Conservation (phyloP, 805 yeast genomes). For the Candida loeiensis region DNA sequence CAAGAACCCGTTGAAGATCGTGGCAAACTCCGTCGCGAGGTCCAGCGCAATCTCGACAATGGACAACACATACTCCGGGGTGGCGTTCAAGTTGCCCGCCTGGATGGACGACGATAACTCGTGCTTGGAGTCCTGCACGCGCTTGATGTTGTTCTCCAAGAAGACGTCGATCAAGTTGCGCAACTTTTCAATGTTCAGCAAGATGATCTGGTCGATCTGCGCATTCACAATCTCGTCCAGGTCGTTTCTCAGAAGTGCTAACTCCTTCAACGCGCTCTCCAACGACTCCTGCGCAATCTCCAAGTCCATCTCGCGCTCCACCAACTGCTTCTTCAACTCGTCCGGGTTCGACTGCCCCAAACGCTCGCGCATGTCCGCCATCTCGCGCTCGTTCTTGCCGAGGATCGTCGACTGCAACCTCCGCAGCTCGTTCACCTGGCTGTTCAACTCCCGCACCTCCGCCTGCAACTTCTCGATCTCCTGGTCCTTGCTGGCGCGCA, state of each 20-base stretch:
- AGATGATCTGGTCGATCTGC: slow-evolving; percentile 52
- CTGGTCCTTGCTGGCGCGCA: slow-evolving; percentile 59
- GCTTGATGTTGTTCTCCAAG: slow-evolving; percentile 60
- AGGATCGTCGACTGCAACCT: slow-evolving; percentile 54
- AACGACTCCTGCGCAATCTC: slow-evolving; percentile 76
- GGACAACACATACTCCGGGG: slow-evolving; percentile 66
- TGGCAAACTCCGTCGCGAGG: slow-evolving; percentile 75
- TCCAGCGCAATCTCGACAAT: slow-evolving; percentile 67
- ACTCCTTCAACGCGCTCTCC: slow-evolving; percentile 63
- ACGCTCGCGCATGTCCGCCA: slow-evolving; percentile 27
- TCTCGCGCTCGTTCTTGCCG: slow-evolving; percentile 59
- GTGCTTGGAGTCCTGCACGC: slow-evolving; percentile 68
- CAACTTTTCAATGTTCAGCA: slow-evolving; percentile 48
- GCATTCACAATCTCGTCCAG: slow-evolving; percentile 54
- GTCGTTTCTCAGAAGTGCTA: slow-evolving; percentile 49
- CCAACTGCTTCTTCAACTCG: slow-evolving; percentile 40
- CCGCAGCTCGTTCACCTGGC: slow-evolving; percentile 56
- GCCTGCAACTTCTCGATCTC: slow-evolving; percentile 65
- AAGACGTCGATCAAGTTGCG: slow-evolving; percentile 63
- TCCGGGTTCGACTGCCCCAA: slow-evolving; percentile 17
- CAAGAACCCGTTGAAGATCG: slow-evolving; percentile 67
- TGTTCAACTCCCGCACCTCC: slow-evolving; percentile 58
- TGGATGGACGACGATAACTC: slow-evolving; percentile 77
- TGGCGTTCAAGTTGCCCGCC: slow-evolving; percentile 73
- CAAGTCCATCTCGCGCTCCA: slow-evolving; percentile 71